Conservation (phyloP, 495 filamentous ascomycete genomes). For the Cercophora samala region DNA sequence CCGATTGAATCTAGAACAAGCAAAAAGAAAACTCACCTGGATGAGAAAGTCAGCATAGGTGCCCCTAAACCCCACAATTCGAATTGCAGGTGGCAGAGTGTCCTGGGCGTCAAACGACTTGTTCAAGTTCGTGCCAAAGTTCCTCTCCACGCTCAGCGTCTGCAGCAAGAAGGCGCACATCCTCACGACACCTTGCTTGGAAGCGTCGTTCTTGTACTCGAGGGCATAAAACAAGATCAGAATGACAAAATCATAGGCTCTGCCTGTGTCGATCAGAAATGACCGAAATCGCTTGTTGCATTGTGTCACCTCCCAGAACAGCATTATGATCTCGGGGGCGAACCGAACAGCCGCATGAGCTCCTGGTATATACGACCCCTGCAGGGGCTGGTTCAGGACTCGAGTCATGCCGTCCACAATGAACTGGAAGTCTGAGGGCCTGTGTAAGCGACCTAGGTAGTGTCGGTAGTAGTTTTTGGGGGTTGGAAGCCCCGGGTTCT, state of each 20-base stretch:
- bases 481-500: conserved; percentile 55
- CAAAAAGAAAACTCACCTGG: conserved; percentile 58
- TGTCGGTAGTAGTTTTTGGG: conserved; percentile 90
- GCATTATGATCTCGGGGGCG: conserved; percentile 93
- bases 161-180: conserved; percentile 98
- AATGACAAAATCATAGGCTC: conserved; percentile 89
- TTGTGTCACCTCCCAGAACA: conserved; percentile 96
- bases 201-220: conserved; percentile 77
- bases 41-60: conserved; percentile 93
- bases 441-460: conserved; percentile 85
- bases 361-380: conserved; percentile 88
- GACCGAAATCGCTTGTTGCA: conserved; percentile 97
- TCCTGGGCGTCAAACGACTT: conserved; percentile 87
- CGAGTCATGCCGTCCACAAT: conserved; percentile 93
- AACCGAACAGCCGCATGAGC: conserved; percentile 78
- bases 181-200: conserved; percentile 86
- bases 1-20: background rate
- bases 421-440: conserved; percentile 97
- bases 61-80: conserved; percentile 79
- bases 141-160: conserved; percentile 88
- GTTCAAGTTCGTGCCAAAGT: conserved; percentile 87
- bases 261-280: conserved; percentile 94
- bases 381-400: conserved; percentile 87
- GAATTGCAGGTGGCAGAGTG: conserved; percentile 73
- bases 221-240: conserved; percentile 89